These are phyloP conservation scores for Quercus robur DNA, from an alignment of 306 rosid genomes.

Conservation along the genomic window DNA sequence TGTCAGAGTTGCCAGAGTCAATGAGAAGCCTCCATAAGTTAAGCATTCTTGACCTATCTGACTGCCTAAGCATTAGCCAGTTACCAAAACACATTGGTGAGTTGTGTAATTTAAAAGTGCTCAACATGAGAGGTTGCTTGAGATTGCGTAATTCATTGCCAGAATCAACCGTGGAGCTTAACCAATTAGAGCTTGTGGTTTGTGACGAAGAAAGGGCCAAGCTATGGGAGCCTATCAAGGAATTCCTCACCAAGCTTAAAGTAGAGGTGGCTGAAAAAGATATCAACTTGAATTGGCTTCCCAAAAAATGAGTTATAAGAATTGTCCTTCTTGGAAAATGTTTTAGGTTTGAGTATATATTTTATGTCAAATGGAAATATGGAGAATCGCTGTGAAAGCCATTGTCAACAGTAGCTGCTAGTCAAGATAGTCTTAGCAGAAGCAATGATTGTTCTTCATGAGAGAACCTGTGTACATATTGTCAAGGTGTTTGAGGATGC, in stretches of 20 bases:
- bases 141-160: conserved; percentile 15
- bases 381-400: no score
- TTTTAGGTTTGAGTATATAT: neutral
- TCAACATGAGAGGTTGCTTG: conserved; percentile 23
- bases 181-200: conserved; percentile 11
- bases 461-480: conserved; percentile 83
- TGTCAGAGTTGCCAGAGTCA: conserved; percentile 24
- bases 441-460: conserved; percentile 91
- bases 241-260: neutral
- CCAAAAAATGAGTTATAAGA: neutral
- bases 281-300: conserved; percentile 35
- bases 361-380: no score
- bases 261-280: conserved; percentile 19
- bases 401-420: no score
- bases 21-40: conserved; percentile 6
- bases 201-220: conserved; percentile 27
- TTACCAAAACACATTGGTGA: conserved; percentile 32
- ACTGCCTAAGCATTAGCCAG: conserved; percentile 23
- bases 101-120: conserved; percentile 12
- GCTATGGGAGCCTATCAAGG: neutral
- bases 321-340: neutral
- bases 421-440: conserved; percentile 53
- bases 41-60: conserved; percentile 31
- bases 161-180: neutral
- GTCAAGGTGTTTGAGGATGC: conserved; percentile 99